Base-by-base conservation (phyloP, 73 alveolate genomes). In the Vitrella brassicaformis region DNA sequence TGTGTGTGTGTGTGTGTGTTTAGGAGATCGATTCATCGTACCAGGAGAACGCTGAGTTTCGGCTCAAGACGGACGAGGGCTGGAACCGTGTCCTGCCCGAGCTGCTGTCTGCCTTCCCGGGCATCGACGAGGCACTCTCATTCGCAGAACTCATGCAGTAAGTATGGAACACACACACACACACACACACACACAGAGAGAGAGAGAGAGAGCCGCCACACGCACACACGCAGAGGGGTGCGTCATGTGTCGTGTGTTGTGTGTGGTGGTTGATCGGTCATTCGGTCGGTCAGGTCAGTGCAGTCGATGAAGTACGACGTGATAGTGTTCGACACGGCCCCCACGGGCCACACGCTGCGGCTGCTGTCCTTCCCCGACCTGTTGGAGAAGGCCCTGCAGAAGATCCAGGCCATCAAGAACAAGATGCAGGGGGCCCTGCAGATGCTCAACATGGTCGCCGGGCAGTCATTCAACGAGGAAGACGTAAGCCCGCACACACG, bases 311-410 rank as follows among this genome's bases (percentile, higher is more conserved):
- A 88, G 68, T 96, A 88, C 73, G 90, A 86, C 73, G 70, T 89
- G 26, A 89, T 96, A 10, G 89, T 96, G 30, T 96, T 96, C 80
- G 99, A 96, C 82, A 96, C 99, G 10, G 99, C 99, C 18, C 99
- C 99, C 8, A 94, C 99, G 31, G 99, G 99, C 27, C 99, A 96
- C 81, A 96, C 99, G 28, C 84, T 96, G 26, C 90, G 99, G 88
- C 91, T 96, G 68, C 85, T 96, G 25, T 92, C 92, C 75, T 94
- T 96, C 89, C 99, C 99, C 0, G 88, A 89, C 86, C 75, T 94
- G 39, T 89, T 96, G 76, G 98, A 94, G 27, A 93, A 93, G 80
- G 97, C 97, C n/a, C 80, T 94, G 31, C 74, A 75, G 27, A 94
- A 96, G 82, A 68, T 96, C 76, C 87, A 88, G 67, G 47, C 78